Base-by-base conservation (phyloP, 768 basidiomycete genomes). In the Leccinellum albellum region DNA sequence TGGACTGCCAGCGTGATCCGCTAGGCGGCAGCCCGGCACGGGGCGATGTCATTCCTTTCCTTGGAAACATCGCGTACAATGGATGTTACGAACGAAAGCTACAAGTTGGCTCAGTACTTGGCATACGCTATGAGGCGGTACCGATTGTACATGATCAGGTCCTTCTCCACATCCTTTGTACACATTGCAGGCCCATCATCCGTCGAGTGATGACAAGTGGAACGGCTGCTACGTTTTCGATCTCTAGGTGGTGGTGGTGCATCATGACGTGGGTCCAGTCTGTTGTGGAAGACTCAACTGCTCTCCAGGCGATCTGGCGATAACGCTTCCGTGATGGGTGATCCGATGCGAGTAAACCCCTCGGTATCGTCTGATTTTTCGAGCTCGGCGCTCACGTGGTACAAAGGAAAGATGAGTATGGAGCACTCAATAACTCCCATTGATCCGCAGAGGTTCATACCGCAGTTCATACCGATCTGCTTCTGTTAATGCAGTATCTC, bases 401-500 rank as follows among this genome's bases (percentile, higher is more conserved):
- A 24, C 15, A 21, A 23, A 21, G 0, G 14, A 46, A 15, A 46
- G 23, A 46, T 24, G 7, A 24, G 45, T 15, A 45, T 21, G 21
- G 10, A 24, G 44, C 15, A 45, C 10, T 31, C 3, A 31, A 2
- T 20, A n/a, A 9, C n/a, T 42, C 40, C 3, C 40, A 9, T 40
- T 40, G n/a, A 40, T 40, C 20, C 8, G 14, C 44, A 21, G 13
- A 7, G 0, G 44, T 21, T 24, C 21, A 21, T 24, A 15, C 44
- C 94, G 87, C 10, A 96, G 50, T 66, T 81, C 79, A 44, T 82
- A 86, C 82, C 88, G 91, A 61, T 86, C 86, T 61, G 79, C 82
- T 73, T 86, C 87, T 98, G 96, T 63, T 95, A 89, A 68, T 88
- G 96, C 5, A 98, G 82, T 50, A 79, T 70, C 61, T 88, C 88